phyloP scores from a whole-genome alignment of 2,329 filamentous ascomycete species.

The Microsporum canis region DNA sequence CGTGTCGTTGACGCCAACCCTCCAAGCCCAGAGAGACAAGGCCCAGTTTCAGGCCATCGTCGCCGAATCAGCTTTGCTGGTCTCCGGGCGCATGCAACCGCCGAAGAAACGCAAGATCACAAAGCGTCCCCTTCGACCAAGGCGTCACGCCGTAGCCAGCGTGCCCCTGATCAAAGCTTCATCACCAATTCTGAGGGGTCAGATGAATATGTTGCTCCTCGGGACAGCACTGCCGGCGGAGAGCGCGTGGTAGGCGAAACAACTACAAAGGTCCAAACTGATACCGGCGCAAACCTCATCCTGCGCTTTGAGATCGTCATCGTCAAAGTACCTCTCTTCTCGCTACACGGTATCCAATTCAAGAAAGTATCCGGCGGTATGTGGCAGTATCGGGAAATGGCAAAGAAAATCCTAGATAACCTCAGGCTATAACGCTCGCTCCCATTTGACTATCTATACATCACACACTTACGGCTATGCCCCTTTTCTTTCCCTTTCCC shows the following conservation, averaged over 20 bases:
- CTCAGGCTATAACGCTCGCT: constrained; percentile 53
- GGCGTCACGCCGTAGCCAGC: constrained; percentile 35
- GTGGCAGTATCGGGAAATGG: constrained; percentile 99
- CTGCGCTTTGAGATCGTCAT: constrained; percentile 93
- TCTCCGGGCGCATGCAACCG: constrained; percentile 53
- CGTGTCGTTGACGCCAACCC: constrained; percentile 54
- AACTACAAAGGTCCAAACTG: constrained; percentile 80
- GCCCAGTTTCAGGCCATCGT: constrained; percentile 47
- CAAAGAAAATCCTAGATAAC: constrained; percentile 83
- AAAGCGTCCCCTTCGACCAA: constrained; percentile 37
- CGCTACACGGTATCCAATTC: constrained; percentile 91
- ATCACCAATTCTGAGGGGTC: constrained; percentile 77
- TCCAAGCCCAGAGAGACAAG: constrained; percentile 44
- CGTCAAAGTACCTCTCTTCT: constrained; percentile 89
- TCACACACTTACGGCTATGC: neutral
- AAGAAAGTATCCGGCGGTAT: constrained; percentile 92
- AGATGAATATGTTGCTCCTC: constrained; percentile 53
- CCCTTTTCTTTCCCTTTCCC: neutral
- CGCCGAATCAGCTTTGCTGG: constrained; percentile 78
- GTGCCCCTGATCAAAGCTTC: constrained; percentile 56
- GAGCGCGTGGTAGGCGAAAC: constrained; percentile 68
- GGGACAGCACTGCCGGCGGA: constrained; percentile 38
- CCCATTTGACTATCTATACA: neutral
- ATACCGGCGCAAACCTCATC: constrained; percentile 71
- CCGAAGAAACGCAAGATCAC: constrained; percentile 57